phyloP scores from a whole-genome alignment of 1,139 yeast species.

The Debaryomyces subglobosus region DNA sequence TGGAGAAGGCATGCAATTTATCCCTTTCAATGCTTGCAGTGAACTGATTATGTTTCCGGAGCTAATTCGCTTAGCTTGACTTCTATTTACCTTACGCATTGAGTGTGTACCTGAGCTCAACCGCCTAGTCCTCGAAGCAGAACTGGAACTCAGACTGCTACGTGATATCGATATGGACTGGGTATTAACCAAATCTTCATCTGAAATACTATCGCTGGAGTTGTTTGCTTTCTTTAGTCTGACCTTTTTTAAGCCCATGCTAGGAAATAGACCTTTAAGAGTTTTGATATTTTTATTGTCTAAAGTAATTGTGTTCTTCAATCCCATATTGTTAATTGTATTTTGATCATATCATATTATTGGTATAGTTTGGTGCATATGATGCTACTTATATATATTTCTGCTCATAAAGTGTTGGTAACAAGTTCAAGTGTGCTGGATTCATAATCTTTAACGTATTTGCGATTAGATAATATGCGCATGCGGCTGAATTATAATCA shows the following conservation, averaged over 20 bases:
- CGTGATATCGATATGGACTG: background rate
- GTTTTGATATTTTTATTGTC: background rate
- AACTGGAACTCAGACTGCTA: background rate
- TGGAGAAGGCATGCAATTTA: background rate
- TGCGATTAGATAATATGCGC: conserved; percentile 2
- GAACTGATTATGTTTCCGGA: background rate
- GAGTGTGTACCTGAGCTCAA: conserved; percentile 1
- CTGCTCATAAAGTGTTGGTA: background rate
- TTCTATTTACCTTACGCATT: background rate
- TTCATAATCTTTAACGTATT: background rate
- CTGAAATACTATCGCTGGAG: background rate
- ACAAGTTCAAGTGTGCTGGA: background rate
- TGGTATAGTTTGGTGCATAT: background rate
- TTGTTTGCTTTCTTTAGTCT: background rate
- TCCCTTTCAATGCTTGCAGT: background rate
- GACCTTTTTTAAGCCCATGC: background rate
- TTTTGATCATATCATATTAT: background rate
- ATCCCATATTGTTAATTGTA: background rate
- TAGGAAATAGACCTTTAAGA: background rate
- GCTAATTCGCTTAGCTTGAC: background rate
- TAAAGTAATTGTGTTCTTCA: background rate
- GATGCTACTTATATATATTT: background rate
- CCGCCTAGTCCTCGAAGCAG: background rate
- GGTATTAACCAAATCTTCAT: background rate
- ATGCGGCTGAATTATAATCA: background rate